These are phyloP conservation scores for Scopulariopsis brevicaulis DNA, from an alignment of 2,329 filamentous ascomycete genomes.

Conservation along the genomic window DNA sequence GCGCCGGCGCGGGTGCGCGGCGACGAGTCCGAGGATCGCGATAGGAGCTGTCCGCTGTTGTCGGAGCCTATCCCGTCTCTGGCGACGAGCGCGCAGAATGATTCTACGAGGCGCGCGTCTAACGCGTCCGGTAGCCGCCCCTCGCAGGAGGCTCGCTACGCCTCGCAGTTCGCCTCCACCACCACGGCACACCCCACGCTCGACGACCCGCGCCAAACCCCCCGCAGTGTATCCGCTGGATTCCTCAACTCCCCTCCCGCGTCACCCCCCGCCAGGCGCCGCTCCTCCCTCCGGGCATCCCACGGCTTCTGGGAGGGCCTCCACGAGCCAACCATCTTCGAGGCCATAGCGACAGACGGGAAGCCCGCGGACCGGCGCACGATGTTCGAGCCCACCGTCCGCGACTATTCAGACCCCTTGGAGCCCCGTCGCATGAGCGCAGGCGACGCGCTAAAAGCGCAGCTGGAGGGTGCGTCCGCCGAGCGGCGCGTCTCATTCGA, in stretches of 20 bases:
- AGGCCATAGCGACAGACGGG: conserved; percentile 7
- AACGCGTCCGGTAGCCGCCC: conserved; percentile 5
- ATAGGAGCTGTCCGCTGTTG: conserved; percentile 4
- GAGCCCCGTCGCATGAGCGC: not conserved
- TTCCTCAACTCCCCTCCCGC: not conserved
- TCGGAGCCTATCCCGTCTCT: conserved; percentile 1
- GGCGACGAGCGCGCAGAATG: not conserved
- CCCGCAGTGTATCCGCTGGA: not conserved
- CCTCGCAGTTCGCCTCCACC: conserved; percentile 41
- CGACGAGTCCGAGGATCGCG: not conserved
- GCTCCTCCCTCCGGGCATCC: not conserved
- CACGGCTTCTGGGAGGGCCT: conserved; percentile 1
- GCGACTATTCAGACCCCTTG: not conserved
- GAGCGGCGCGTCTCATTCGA: not conserved
- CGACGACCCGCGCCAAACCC: conserved; percentile 1
- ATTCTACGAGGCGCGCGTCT: not conserved
- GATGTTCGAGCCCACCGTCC: conserved; percentile 20
- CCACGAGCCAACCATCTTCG: conserved; percentile 2
- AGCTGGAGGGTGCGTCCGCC: not conserved
- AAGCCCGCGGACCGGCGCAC: conserved; percentile 21
- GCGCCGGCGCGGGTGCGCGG: not conserved
- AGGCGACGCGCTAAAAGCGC: not conserved
- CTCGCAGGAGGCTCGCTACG: conserved; percentile 19
- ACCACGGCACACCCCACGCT: conserved; percentile 28
- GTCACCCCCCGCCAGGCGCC: not conserved